phyloP scores from a whole-genome alignment of 495 filamentous ascomycete species.

The Podospora fimiseda region DNA sequence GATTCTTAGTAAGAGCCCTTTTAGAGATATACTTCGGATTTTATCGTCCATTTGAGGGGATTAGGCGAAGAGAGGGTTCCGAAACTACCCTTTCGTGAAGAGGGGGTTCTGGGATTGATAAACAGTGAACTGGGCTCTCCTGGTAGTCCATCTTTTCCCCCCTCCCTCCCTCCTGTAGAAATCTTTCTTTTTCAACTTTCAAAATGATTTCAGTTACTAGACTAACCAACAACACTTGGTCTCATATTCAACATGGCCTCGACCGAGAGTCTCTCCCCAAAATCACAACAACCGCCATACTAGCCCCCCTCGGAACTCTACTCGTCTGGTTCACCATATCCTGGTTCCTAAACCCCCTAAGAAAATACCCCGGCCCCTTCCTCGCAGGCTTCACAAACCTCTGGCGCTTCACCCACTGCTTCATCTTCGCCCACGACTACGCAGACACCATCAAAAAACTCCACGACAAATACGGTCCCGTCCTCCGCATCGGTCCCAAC shows the following conservation, averaged over 20 bases:
- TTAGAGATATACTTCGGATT: too few relatives aligned
- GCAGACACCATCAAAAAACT: constrained; percentile 25
- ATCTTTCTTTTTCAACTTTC: too few relatives aligned
- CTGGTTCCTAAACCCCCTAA: background rate
- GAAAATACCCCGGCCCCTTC: background rate
- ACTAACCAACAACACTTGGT: background rate
- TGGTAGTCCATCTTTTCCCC: too few relatives aligned
- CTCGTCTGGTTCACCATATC: background rate
- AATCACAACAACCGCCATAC: background rate
- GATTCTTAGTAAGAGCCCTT: too few relatives aligned
- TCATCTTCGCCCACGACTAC: constrained; percentile 21
- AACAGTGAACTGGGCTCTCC: too few relatives aligned
- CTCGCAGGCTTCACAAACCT: constrained; percentile 30
- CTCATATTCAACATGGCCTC: background rate
- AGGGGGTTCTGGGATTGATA: too few relatives aligned
- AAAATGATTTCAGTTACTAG: background rate
- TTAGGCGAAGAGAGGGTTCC: too few relatives aligned
- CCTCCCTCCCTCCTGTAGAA: too few relatives aligned
- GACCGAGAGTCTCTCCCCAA: background rate
- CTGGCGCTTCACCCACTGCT: constrained; percentile 27
- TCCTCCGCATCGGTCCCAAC: constrained; percentile 52
- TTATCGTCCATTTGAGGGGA: too few relatives aligned
- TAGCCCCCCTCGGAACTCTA: background rate
- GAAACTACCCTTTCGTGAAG: too few relatives aligned
- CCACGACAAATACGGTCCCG: constrained; percentile 44